Evolutionary conservation across 176 grass and related monocot genomes (phyloP), one percentile per base, ranked within the genome.

Genomic region (Oryza meyeriana): DNA sequence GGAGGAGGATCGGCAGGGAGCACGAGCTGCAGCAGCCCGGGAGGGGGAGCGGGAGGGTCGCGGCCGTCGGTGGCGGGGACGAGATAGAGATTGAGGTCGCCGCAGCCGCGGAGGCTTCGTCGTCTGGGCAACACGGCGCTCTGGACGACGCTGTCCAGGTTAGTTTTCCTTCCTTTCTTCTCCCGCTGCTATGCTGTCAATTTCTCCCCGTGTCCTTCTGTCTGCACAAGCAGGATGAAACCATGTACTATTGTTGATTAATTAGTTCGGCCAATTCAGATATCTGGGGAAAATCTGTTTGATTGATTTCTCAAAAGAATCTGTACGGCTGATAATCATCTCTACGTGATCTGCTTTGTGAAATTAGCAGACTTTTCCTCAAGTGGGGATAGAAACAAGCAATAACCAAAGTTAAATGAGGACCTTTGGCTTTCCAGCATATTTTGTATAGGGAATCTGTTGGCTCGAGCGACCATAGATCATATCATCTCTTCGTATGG

Each of bases 41-140:
- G 58, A 34, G 29, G 29, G 70, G 41, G 13, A 78, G 74, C 39
- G 52, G 66, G 40, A 78, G 83, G 75, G 83, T 78, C 1, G 83
- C 66, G 9, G 52, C 73, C 47, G 48, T 77, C 26, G 66, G 30
- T 29, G 44, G 52, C 28, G 39, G 45, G 10, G 59, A 64, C 2
- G 74, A 71, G 24, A 38, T 85, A 64, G 83, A 85, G 74, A 44
- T 67, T 50, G 74, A 10, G 64, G 20, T n/a, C 2, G 64, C 65
- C 9, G 3, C 28, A 0, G 8, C 29, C 39, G 20, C 35, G 50
- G 35, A 12, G 64, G 65, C 66, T 61, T 55, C 81, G 13, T 77
- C 82, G 38, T 78, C 74, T 6, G 38, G 74, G 36, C 66, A 70
- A 35, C 83, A 48, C 10, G 33, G 58, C n/a, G 64, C 42, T 20